Base-by-base conservation (phyloP, 495 filamentous ascomycete species). In the Talaromyces wortmannii region DNA sequence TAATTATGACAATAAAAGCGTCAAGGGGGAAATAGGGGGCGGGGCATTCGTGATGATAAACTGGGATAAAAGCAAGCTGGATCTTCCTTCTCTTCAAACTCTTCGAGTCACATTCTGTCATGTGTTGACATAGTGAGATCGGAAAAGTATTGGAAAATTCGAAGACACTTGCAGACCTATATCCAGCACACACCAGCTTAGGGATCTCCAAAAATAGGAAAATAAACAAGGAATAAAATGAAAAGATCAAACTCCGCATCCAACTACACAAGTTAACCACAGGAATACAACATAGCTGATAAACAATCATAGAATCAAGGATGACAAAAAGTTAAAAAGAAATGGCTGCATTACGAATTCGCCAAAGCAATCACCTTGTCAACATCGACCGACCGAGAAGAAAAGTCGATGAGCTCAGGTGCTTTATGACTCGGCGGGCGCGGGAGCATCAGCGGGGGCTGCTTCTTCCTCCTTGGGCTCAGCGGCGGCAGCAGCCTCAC, bases 401-500 rank as follows among this genome's bases (percentile, higher is more conserved):
- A 5, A 13, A 40, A 10, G 13, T 40, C 13, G 36, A 40, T 1
- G 36, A 40, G 36, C 36, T 13, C 8, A 40, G 8, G 36, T 40
- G 36, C 23, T 40, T 40, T 40, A 40, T 40, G 36, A 53, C 52
- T 53, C 52, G 16, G 52, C n/a, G 30, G 52, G 42, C 30, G 52
- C 52, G 7, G 52, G 42, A 56, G 76, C 70, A 57, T 71, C 70
- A 49, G 69, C 66, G 42, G 74, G 65, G 70, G 74, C 75, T 53
- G 69, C 44, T 57, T 75, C 71, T 61, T 75, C 76, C 48, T 61
- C 53, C 68, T 75, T 74, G 53, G 76, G 75, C 61, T 76, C 71
- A 16, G 68, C 60, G 56, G 73, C 63, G 32, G 72, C 67, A 49
- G 63, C 82, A 42, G 81, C 72, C 65, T 86, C 81, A 52, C 78